Conservation (phyloP, 495 filamentous ascomycete species). For the Aeminium ludgeri region DNA sequence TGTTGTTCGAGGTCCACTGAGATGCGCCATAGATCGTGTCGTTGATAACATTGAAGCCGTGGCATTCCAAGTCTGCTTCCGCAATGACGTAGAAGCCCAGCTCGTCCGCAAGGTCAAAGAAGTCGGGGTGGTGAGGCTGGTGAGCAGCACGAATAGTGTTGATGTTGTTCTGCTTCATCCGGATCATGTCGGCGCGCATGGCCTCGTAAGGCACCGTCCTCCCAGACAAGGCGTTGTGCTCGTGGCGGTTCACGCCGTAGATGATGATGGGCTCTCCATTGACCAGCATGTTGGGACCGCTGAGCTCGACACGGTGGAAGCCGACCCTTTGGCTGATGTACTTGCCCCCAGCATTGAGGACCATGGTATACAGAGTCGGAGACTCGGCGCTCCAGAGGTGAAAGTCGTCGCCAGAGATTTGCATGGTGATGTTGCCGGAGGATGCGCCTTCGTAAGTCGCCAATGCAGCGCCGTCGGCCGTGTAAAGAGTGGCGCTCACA, state of each 20-base stretch:
- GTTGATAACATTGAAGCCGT: constrained; percentile 41
- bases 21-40: constrained; percentile 38
- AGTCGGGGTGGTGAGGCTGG: constrained; percentile 15
- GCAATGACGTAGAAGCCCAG: constrained; percentile 55
- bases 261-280: constrained; percentile 17
- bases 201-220: constrained; percentile 17
- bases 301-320: constrained; percentile 18
- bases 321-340: constrained; percentile 12
- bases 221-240: constrained; percentile 18
- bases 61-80: constrained; percentile 55
- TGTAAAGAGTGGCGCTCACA: background rate
- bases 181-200: constrained; percentile 15
- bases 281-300: constrained; percentile 16
- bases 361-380: constrained; percentile 39
- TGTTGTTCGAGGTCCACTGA: constrained; percentile 44
- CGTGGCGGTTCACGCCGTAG: constrained; percentile 19
- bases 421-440: background rate
- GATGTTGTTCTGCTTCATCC: constrained; percentile 21
- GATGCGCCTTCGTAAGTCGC: too few species aligned
- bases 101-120: constrained; percentile 48
- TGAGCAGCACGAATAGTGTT: constrained; percentile 19
- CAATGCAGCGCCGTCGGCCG: too few species aligned
- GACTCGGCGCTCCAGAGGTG: constrained; percentile 52
- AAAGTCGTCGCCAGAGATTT: constrained; percentile 26
- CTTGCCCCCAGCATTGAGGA: constrained; percentile 7